Evolutionary conservation across 2,329 filamentous ascomycete species (phyloP).

Genomic region (Colletotrichum tropicicola): DNA sequence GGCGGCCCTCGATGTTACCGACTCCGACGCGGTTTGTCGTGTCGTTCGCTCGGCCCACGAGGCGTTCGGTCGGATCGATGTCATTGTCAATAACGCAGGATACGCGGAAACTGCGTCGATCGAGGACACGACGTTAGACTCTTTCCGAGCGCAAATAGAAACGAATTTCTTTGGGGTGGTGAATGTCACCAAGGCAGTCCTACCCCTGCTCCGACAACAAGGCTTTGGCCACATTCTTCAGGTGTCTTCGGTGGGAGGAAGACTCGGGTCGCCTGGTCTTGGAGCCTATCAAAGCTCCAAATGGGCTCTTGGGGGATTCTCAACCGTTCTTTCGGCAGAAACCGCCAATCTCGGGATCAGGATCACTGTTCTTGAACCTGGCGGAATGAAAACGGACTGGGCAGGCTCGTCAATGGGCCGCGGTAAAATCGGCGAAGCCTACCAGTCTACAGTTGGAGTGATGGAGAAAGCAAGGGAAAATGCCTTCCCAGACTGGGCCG

Average conservation of each 20-base stretch:
- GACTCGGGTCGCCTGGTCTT: constrained; percentile 43
- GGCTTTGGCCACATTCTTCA: constrained; percentile 46
- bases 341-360: constrained; percentile 46
- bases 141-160: constrained; percentile 63
- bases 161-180: constrained; percentile 68
- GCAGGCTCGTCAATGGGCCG: constrained; percentile 39
- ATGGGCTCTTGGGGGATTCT: constrained; percentile 49
- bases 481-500: not conserved
- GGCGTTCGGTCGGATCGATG: constrained; percentile 64
- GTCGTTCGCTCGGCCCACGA: not conserved
- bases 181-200: constrained; percentile 46
- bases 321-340: constrained; percentile 44
- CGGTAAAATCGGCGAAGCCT: constrained; percentile 42
- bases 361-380: constrained; percentile 49
- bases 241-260: constrained; percentile 45
- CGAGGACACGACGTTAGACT: constrained; percentile 58
- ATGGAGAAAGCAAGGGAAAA: not conserved
- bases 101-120: constrained; percentile 63
- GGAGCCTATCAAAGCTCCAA: constrained; percentile 49
- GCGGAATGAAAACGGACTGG: constrained; percentile 52
- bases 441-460: constrained; percentile 45
- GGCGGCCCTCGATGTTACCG: not conserved
- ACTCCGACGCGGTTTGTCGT: not conserved
- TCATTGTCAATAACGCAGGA: constrained; percentile 70
- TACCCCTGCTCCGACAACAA: constrained; percentile 43